Conservation (phyloP, 2,329 filamentous ascomycete species). For the Epichloe uncinata region DNA sequence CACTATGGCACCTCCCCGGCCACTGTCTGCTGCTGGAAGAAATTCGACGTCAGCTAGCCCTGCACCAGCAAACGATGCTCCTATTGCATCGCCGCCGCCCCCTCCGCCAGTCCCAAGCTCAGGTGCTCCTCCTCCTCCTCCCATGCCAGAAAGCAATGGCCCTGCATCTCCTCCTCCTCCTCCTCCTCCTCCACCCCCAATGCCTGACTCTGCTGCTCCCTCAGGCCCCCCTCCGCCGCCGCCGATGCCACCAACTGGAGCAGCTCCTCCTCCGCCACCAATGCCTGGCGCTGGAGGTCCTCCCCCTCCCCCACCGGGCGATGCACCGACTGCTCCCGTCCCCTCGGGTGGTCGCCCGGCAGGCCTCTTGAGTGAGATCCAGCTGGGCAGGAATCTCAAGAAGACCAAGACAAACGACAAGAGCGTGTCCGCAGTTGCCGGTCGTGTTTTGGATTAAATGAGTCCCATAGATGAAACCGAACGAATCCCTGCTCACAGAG, state of each 20-base stretch:
- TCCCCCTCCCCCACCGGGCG: constrained; percentile 21
- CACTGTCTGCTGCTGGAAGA: constrained; percentile 69
- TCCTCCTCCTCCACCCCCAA: constrained; percentile 13
- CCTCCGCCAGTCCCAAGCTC: constrained; percentile 15
- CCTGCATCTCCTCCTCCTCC: constrained; percentile 15
- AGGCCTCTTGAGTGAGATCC: constrained; percentile 70
- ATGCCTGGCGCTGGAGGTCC: constrained; percentile 30
- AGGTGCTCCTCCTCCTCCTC: constrained; percentile 18
- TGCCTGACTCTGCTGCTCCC: constrained; percentile 15
- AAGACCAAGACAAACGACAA: constrained; percentile 87
- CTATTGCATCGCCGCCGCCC: constrained; percentile 25
- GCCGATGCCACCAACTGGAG: constrained; percentile 17
- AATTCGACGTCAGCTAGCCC: constrained; percentile 36
- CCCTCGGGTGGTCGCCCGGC: constrained; percentile 37
- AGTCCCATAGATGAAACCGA: too few species aligned
- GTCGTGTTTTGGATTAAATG: constrained; percentile 51
- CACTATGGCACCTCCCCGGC: constrained; percentile 88
- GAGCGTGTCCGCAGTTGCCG: constrained; percentile 58
- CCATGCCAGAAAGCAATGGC: constrained; percentile 13
- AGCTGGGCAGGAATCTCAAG: constrained; percentile 62
- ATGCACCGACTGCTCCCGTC: constrained; percentile 29
- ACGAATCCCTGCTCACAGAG: too few species aligned
- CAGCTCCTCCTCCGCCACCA: constrained; percentile 20
- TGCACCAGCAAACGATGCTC: constrained; percentile 26
- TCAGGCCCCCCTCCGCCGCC: constrained; percentile 20